Evolutionary conservation across 805 yeast genomes (phyloP).

Genomic region (Lachancea fermentati): DNA sequence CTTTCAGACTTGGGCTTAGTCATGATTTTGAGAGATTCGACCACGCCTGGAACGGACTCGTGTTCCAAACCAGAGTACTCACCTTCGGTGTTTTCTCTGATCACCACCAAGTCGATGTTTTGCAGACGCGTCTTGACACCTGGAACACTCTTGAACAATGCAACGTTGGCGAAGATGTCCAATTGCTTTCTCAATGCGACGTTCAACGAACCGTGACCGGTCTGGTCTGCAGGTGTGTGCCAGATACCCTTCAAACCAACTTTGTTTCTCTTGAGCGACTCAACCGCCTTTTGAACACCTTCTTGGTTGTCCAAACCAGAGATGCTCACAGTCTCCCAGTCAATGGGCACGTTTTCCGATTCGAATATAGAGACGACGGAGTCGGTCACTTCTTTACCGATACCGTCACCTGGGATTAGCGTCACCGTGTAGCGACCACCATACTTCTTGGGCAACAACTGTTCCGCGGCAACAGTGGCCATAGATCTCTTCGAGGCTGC

Average conservation of each 20-base stretch:
- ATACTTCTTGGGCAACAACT: slow-evolving; percentile 78
- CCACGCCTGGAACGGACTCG: slow-evolving; percentile 95
- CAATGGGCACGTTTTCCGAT: slow-evolving; percentile 84
- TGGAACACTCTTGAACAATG: slow-evolving; percentile 88
- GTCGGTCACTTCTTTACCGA: slow-evolving; percentile 92
- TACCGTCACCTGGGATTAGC: slow-evolving; percentile 96
- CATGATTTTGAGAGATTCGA: slow-evolving; percentile 92
- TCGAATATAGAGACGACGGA: slow-evolving; percentile 87
- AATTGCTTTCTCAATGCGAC: slow-evolving; percentile 95
- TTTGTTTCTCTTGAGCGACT: slow-evolving; percentile 90
- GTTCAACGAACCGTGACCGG: slow-evolving; percentile 79
- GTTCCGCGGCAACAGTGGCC: slow-evolving; percentile 57
- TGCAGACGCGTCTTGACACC: slow-evolving; percentile 89
- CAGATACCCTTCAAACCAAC: slow-evolving; percentile 95
- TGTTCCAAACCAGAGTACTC: slow-evolving; percentile 98
- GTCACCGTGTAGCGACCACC: slow-evolving; percentile 95
- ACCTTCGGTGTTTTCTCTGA: slow-evolving; percentile 98
- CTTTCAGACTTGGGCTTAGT: slow-evolving; percentile 94
- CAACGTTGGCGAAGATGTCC: slow-evolving; percentile 91
- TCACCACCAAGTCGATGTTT: slow-evolving; percentile 86
- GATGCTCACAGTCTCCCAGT: slow-evolving; percentile 82
- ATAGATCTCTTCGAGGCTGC: slow-evolving; percentile 32
- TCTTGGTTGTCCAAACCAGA: slow-evolving; percentile 49
- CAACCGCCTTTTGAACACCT: slow-evolving; percentile 77
- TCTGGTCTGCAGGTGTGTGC: slow-evolving; percentile 76